phyloP scores from a whole-genome alignment of 2,329 filamentous ascomycete species.

The Westerdykella sp. region DNA sequence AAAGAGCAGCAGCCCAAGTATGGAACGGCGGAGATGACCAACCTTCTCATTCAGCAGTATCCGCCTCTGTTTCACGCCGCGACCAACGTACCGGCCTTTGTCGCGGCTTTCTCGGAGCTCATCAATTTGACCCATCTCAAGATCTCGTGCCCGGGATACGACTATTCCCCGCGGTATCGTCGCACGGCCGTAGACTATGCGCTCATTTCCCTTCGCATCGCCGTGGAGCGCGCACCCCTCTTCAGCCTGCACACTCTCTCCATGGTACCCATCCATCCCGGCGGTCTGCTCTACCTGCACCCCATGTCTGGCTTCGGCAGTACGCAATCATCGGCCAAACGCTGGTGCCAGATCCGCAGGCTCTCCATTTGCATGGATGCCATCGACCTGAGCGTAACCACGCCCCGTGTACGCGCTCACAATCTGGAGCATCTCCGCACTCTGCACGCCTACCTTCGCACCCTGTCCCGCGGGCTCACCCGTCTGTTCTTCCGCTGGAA shows the following conservation, averaged over 20 bases:
- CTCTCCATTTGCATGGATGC: slow-evolving; percentile 66
- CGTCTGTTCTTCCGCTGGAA: slow-evolving; percentile 74
- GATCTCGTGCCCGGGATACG: slow-evolving; percentile 69
- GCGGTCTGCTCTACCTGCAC: slow-evolving; percentile 70
- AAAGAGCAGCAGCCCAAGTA: slow-evolving; percentile 65
- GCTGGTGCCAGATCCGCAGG: slow-evolving; percentile 72
- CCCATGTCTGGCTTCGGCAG: slow-evolving; percentile 68
- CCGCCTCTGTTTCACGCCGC: slow-evolving; percentile 84
- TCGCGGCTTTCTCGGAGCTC: slow-evolving; percentile 64
- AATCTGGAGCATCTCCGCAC: slow-evolving; percentile 56
- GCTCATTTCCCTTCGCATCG: slow-evolving; percentile 78
- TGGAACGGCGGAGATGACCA: slow-evolving; percentile 69
- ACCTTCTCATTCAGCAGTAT: slow-evolving; percentile 79
- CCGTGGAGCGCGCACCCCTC: slow-evolving; percentile 67
- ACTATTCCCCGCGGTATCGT: slow-evolving; percentile 60
- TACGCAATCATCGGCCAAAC: slow-evolving; percentile 61
- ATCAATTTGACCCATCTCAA: slow-evolving; percentile 66
- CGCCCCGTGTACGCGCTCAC: slow-evolving; percentile 53
- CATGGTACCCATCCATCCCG: slow-evolving; percentile 66
- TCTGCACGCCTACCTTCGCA: slow-evolving; percentile 72
- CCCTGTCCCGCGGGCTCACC: slow-evolving; percentile 60
- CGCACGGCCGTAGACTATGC: slow-evolving; percentile 80
- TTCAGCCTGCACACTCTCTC: slow-evolving; percentile 62
- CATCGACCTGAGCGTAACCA: slow-evolving; percentile 55
- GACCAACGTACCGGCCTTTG: slow-evolving; percentile 79